phyloP scores from a whole-genome alignment of 2,329 filamentous ascomycete genomes.

The Alternaria arborescens region DNA sequence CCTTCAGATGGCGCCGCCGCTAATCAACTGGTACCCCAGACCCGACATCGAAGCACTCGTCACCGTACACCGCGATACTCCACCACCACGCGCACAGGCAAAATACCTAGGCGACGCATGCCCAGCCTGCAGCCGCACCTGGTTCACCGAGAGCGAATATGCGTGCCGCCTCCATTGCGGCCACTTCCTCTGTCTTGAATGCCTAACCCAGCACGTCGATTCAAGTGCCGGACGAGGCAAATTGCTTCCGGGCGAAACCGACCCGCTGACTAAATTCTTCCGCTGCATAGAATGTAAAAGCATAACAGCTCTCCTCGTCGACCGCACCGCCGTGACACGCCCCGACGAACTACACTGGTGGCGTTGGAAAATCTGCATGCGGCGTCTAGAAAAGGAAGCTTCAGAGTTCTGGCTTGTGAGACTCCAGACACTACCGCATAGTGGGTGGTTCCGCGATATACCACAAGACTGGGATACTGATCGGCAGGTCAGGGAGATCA shows the following conservation, averaged over 20 bases:
- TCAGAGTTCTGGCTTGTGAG: slow-evolving; percentile 6
- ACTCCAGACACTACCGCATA: slow-evolving; percentile 3
- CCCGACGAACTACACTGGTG: slow-evolving; percentile 13
- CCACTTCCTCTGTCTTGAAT: slow-evolving; percentile 20
- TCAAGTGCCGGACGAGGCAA: slow-evolving; percentile 1
- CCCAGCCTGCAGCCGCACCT: slow-evolving; percentile 5
- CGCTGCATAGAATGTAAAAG: slow-evolving; percentile 12
- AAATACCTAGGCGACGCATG: slow-evolving; percentile 7
- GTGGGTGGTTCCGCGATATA: slow-evolving; percentile 6
- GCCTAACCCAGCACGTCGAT: slow-evolving; percentile 13
- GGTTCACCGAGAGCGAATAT: slow-evolving; percentile 12
- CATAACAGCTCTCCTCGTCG: slow-evolving; percentile 1
- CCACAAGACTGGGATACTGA: not conserved
- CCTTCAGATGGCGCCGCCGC: slow-evolving; percentile 2
- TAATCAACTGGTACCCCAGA: slow-evolving; percentile 9
- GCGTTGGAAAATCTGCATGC: slow-evolving; percentile 13
- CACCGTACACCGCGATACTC: not conserved
- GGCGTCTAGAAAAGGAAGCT: slow-evolving; percentile 5
- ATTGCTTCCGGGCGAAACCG: slow-evolving; percentile 4
- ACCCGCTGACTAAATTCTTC: slow-evolving; percentile 15
- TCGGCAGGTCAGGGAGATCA: not conserved
- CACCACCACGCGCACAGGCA: not conserved
- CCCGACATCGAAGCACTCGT: not conserved
- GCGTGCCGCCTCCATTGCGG: slow-evolving; percentile 14
- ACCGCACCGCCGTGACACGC: slow-evolving; percentile 5